These are phyloP conservation scores for Miamiensis avidus DNA, from an alignment of 169 alveolate genomes.

Conservation along the genomic window DNA sequence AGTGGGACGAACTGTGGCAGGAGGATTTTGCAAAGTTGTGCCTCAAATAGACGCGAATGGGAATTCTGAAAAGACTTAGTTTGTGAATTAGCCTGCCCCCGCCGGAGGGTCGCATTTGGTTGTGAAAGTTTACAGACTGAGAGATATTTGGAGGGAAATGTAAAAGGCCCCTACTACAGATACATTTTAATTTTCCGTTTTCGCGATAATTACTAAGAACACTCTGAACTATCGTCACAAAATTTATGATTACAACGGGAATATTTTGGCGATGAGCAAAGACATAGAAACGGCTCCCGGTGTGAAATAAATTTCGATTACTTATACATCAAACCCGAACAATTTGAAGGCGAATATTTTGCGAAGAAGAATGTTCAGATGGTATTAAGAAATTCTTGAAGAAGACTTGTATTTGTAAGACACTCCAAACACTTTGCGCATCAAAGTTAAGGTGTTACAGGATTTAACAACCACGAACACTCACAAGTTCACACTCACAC, in stretches of 20 bases:
- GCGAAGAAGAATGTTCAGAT: not conserved
- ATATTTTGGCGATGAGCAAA: not conserved
- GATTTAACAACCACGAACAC: not conserved
- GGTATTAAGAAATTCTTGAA: not conserved
- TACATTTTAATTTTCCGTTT: not conserved
- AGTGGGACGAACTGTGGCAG: not conserved
- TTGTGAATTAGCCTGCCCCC: not conserved
- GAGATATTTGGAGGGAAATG: not conserved
- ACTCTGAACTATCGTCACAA: not conserved
- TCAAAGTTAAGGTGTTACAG: not conserved
- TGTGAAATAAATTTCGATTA: no score
- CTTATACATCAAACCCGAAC: no score
- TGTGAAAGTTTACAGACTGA: not conserved
- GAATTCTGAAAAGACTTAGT: not conserved
- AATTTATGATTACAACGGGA: not conserved
- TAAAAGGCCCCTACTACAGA: not conserved
- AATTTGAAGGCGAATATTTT: not conserved
- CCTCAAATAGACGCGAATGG: not conserved
- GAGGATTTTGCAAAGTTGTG: not conserved
- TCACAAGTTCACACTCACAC: not conserved
- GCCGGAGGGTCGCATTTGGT: not conserved
- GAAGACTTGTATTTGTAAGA: not conserved
- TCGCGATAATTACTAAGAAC: no score
- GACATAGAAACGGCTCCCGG: not conserved
- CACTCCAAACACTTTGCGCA: not conserved